Percentiles rank a stretch among this genome's conserved stretches.
Conservation (phyloP, 306 rosid genomes). For the Acacia melanoxylon region DNA sequence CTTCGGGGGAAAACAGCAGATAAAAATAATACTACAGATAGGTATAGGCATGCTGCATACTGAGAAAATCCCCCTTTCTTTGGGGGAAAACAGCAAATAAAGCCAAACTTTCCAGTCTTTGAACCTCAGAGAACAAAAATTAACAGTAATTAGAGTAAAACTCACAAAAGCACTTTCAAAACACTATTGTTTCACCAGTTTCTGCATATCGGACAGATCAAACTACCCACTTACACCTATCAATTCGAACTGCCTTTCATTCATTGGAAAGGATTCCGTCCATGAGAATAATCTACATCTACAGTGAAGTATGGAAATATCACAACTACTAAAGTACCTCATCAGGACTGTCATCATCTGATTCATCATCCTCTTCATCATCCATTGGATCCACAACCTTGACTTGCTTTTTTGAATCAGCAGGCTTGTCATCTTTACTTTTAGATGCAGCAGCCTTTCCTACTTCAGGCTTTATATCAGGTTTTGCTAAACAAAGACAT, state of each 20-base stretch:
- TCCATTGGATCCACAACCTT: conserved; percentile 52
- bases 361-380: conserved; percentile 30
- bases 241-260: not conserved
- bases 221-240: conserved; percentile 2
- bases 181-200: not conserved
- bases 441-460: conserved; percentile 38
- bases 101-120: not conserved
- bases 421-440: conserved; percentile 14
- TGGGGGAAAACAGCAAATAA: not conserved
- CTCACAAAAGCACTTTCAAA: not conserved
- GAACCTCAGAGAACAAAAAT: not conserved
- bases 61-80: not conserved
- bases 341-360: conserved; percentile 35
- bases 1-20: not conserved
- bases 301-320: not conserved
- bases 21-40: not conserved
- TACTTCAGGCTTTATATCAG: conserved; percentile 27
- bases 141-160: not conserved
- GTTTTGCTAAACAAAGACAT: conserved; percentile 38
- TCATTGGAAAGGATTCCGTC: not conserved
- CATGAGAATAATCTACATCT: not conserved
- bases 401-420: conserved; percentile 43
- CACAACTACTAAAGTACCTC: conserved; percentile 38
- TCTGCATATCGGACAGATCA: not conserved
- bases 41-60: not conserved